Evolutionary conservation across 1,284 basidiomycete genomes (phyloP), one percentile per base, ranked within the genome.

Genomic region (Boletus hoseneyae): DNA sequence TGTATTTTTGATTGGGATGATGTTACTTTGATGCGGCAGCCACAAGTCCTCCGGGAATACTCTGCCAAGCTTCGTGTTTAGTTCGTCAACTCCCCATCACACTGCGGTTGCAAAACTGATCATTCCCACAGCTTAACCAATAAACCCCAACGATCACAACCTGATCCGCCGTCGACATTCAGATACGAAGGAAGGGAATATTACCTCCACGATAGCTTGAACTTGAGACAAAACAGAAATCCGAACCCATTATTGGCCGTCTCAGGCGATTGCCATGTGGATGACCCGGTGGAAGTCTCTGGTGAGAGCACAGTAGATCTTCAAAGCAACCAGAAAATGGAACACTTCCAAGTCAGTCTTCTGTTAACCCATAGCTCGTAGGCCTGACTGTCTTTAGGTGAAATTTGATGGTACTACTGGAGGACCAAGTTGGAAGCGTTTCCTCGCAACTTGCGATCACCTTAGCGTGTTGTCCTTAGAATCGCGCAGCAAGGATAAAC

Each of bases 361-460:
- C 8, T 6, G 6, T 34, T 38, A 9, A 6, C 18, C 44, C 16
- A 15, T 39, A 11, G 45, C 18, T 45, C 27, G 33, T 42, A 19
- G n/a, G 18, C 48, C 57, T 21, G 46, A 38, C 25, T 45, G 42
- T 35, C 36, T 23, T 10, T 49, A 87, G 85, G 61, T 85, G 6
- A 66, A 61, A 27, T 80, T 76, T 52, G 54, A 69, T 16, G 69
- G 78, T 51, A 36, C 65, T 23, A 45, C 52, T 8, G 74, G 73
- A 13, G 69, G 73, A 11, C 62, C 63, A 4, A 62, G 61, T 15
- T 87, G 85, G 85, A 61, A 59, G 30, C 54, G 54, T 12, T 86
- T 88, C 63, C 70, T 87, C 32, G 50, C 56, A 4, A 61, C 69
- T 37, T 85, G 85, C 57, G 80, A 85, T 57, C 62, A 62, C 29